These are phyloP conservation scores for Vigna nakashimae DNA, from an alignment of 306 rosid species.

Conservation along the genomic window DNA sequence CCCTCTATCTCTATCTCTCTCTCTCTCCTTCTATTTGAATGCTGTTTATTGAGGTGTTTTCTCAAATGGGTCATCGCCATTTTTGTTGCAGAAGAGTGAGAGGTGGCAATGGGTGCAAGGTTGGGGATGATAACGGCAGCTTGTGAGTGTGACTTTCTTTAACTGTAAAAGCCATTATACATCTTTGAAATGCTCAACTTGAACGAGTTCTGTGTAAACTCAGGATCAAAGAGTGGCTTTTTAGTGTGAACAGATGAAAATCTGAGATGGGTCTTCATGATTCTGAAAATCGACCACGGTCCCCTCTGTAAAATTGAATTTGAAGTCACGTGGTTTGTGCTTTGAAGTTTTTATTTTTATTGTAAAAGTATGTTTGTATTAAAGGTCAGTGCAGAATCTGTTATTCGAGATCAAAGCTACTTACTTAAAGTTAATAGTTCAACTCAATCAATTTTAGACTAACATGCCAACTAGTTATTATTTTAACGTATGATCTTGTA, in stretches of 20 bases:
- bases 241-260: neutral
- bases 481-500: neutral
- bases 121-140: constrained; percentile 94
- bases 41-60: constrained; percentile 44
- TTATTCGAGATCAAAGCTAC: neutral
- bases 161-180: neutral
- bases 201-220: neutral
- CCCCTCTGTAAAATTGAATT: neutral
- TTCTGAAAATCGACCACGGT: neutral
- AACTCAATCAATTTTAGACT: neutral
- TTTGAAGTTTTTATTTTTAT: neutral
- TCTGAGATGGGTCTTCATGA: neutral
- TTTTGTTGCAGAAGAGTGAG: constrained; percentile 77
- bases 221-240: constrained; percentile 6
- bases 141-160: constrained; percentile 59
- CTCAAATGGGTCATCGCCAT: constrained; percentile 48
- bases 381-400: neutral
- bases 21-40: neutral
- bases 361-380: neutral
- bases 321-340: neutral
- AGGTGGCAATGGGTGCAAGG: constrained; percentile 97
- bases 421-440: neutral
- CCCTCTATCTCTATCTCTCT: too few species aligned
- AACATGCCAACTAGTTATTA: neutral
- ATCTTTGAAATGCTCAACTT: constrained; percentile 11